Evolutionary conservation across 805 yeast species (phyloP).

Genomic region (Starmerella geochares): DNA sequence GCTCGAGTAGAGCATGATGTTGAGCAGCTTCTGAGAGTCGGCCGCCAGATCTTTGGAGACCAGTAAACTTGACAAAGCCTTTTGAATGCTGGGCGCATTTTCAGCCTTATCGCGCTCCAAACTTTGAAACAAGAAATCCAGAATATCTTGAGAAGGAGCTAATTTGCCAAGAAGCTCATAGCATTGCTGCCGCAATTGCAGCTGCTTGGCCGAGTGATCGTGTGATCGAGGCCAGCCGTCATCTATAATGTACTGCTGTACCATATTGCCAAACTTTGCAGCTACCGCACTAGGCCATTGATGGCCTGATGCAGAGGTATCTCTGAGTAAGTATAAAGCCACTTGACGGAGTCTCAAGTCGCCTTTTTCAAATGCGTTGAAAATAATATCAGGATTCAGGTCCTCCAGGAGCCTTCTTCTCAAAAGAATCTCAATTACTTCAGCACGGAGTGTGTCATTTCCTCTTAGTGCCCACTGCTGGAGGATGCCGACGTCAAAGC

Average conservation of each 20-base stretch:
- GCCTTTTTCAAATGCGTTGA: conserved; percentile 19
- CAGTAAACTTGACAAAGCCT: conserved; percentile 54
- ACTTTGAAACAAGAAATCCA: conserved; percentile 63
- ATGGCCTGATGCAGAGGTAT: not conserved
- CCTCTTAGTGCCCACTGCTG: conserved; percentile 45
- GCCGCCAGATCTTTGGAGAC: conserved; percentile 35
- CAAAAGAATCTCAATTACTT: conserved; percentile 10
- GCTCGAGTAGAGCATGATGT: conserved; percentile 34
- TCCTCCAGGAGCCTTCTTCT: conserved; percentile 45
- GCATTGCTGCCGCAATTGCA: conserved; percentile 33
- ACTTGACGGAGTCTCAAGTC: conserved; percentile 44
- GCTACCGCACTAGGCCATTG: not conserved
- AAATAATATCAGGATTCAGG: conserved; percentile 40
- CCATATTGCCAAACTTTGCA: conserved; percentile 9
- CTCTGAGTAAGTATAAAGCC: conserved; percentile 38
- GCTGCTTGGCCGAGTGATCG: conserved; percentile 6
- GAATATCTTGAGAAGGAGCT: conserved; percentile 38
- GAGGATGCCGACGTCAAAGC: conserved; percentile 37
- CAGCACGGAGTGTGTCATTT: conserved; percentile 38
- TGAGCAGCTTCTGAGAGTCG: conserved; percentile 28
- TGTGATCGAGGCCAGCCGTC: conserved; percentile 31
- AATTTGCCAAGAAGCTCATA: conserved; percentile 73
- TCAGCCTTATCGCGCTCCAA: conserved; percentile 54
- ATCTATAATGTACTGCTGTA: conserved; percentile 24
- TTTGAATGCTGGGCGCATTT: conserved; percentile 58